phyloP scores from a whole-genome alignment of 352 stramenopile species.

The Pythium grandisporangium region DNA sequence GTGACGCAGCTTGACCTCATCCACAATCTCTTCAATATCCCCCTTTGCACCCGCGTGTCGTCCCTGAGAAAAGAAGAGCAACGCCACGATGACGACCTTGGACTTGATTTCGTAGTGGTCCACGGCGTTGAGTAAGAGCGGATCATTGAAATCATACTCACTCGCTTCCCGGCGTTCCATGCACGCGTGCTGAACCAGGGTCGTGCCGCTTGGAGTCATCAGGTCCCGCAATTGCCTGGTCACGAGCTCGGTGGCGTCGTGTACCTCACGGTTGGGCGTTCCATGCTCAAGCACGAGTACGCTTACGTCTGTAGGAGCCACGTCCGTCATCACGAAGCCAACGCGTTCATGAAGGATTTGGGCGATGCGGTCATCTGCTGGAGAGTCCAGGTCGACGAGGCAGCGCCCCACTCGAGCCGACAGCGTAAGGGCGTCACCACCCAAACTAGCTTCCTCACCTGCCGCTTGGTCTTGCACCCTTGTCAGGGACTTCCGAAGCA shows the following conservation, averaged over 20 bases:
- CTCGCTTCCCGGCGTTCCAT: slow-evolving; percentile 71
- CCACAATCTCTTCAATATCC: slow-evolving; percentile 72
- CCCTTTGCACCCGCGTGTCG: slow-evolving; percentile 62
- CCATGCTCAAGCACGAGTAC: slow-evolving; percentile 76
- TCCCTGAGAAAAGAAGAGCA: slow-evolving; percentile 73
- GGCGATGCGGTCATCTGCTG: slow-evolving; percentile 44
- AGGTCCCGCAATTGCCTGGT: slow-evolving; percentile 32
- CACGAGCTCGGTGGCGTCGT: slow-evolving; percentile 54
- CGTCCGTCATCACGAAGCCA: slow-evolving; percentile 18
- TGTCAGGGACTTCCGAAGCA: slow-evolving; percentile 39
- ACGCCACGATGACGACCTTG: slow-evolving; percentile 53
- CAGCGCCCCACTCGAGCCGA: slow-evolving; percentile 34
- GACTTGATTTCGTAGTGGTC: slow-evolving; percentile 51
- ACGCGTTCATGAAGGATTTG: slow-evolving; percentile 54
- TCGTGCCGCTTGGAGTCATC: slow-evolving; percentile 20
- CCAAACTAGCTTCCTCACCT: neutral
- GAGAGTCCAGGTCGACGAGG: slow-evolving; percentile 41
- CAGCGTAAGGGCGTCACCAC: slow-evolving; percentile 7
- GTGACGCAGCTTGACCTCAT: slow-evolving; percentile 26
- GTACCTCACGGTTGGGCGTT: slow-evolving; percentile 58
- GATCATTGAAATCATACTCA: slow-evolving; percentile 79
- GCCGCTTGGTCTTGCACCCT: neutral
- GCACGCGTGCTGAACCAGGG: slow-evolving; percentile 41
- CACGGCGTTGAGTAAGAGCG: slow-evolving; percentile 52
- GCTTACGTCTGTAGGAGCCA: slow-evolving; percentile 12